Evolutionary conservation across 2,329 filamentous ascomycete species (phyloP), one percentile per base, ranked within the genome.

Genomic region (Fusarium agapanthi): DNA sequence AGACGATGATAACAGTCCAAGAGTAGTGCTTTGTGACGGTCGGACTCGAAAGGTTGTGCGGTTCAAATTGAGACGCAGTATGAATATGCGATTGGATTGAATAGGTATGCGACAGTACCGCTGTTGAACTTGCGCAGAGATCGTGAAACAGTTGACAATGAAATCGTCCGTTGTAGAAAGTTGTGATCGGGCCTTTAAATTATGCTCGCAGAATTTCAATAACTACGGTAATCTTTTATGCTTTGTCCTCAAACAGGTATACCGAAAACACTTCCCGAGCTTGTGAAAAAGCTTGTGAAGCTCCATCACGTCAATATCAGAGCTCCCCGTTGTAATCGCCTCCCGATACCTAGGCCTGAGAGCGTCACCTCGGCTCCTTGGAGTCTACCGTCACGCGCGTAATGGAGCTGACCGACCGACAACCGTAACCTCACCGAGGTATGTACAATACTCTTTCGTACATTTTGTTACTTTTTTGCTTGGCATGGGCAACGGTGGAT

Each of bases 271-370:
- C 47, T 48, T 61, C 65, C 51, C 41, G 48, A 57, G 69, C 70
- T 73, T 62, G 70, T 72, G 70, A 72, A 73, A 71, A 72, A 70
- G 69, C 70, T 73, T 72, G 70, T 72, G 70, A 72, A 67, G 47
- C 66, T 61, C 66, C 51, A 63, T 65, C 58, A 56, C 59, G 48
- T 67, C 67, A 56, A 70, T 26, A 62, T 55, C 35, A 57, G 53
- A 71, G 61, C 56, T 71, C 41, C 56, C 50, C 67, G 24, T 45
- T 61, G 34, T 45, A 41, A 43, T 57, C 55, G 28, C 66, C 61
- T 53, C 32, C 58, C 58, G 47, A 50, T 59, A 50, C 66, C 61
- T 53, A 47, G 47, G 30, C 58, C 69, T 38, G 34, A 15, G 22
- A 45, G 43, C 26, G 58, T 44, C 69, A 69, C 70, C 70, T 72